Percentiles rank a stretch among this genome's conserved stretches.
These are phyloP conservation scores for Phycomyces nitens DNA, from an alignment of 192 early-diverging fungal genomes.

Conservation along the genomic window DNA sequence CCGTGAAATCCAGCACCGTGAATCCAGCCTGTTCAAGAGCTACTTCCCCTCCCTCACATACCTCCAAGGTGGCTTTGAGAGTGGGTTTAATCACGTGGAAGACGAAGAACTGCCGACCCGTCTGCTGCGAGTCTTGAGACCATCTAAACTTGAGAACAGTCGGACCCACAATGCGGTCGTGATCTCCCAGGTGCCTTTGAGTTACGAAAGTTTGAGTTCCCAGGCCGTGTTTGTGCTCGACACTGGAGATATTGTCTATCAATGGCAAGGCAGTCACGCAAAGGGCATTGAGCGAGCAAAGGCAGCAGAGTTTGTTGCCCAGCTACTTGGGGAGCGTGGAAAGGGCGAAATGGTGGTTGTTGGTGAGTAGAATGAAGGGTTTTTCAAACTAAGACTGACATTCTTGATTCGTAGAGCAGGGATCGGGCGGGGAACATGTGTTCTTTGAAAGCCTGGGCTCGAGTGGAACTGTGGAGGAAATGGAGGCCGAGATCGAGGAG, in stretches of 20 bases:
- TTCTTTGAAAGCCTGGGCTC: slow-evolving; percentile 69
- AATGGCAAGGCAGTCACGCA: slow-evolving; percentile 64
- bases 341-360: slow-evolving; percentile 54
- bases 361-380: slow-evolving; percentile 42
- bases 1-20: slow-evolving; percentile 71
- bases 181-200: slow-evolving; percentile 57
- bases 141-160: slow-evolving; percentile 29
- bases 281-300: slow-evolving; percentile 67
- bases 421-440: slow-evolving; percentile 45
- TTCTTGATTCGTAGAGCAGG: slow-evolving; percentile 45
- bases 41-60: slow-evolving; percentile 63
- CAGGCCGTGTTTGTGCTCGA: slow-evolving; percentile 79
- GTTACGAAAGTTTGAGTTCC: slow-evolving; percentile 52
- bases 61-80: slow-evolving; percentile 61
- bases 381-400: not conserved
- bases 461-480: slow-evolving; percentile 51
- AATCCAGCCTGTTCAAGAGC: slow-evolving; percentile 61
- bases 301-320: slow-evolving; percentile 60
- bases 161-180: slow-evolving; percentile 47
- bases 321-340: slow-evolving; percentile 60
- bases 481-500: slow-evolving; percentile 10
- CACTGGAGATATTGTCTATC: slow-evolving; percentile 59
- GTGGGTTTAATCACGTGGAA: slow-evolving; percentile 72
- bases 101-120: slow-evolving; percentile 40
- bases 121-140: slow-evolving; percentile 53